Conservation (phyloP, 106 monocot species). For the Acorus gramineus region DNA sequence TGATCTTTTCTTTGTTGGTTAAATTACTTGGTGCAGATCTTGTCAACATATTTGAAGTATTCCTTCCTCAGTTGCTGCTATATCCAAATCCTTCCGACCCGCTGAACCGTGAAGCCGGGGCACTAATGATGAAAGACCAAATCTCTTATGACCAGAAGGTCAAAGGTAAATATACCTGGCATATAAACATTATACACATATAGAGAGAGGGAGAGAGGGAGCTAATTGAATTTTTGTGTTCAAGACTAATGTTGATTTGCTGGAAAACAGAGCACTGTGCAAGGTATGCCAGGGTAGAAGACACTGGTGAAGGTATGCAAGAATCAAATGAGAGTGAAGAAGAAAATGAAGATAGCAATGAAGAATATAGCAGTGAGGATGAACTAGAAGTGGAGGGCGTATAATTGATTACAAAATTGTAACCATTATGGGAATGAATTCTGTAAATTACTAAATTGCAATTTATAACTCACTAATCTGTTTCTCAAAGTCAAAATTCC, state of each 20-base stretch:
- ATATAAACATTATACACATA: background rate
- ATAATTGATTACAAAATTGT: too few species aligned
- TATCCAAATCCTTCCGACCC: constrained; percentile 33
- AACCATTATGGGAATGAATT: too few species aligned
- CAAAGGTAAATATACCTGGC: constrained; percentile 12
- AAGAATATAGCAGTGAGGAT: too few species aligned
- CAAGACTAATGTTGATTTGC: background rate
- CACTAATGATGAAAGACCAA: constrained; percentile 24
- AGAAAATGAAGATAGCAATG: too few species aligned
- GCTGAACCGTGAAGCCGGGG: constrained; percentile 27
- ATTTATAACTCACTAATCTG: too few species aligned
- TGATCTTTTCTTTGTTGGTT: background rate
- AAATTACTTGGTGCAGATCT: constrained; percentile 13
- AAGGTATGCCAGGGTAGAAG: constrained; percentile 8
- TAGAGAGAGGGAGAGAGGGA: background rate
- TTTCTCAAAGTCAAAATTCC: too few species aligned
- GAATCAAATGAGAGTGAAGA: too few species aligned
- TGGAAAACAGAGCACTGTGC: constrained; percentile 3
- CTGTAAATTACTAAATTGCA: too few species aligned
- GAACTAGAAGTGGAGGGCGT: too few species aligned
- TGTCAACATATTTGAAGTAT: constrained; percentile 26
- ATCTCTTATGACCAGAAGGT: constrained; percentile 22
- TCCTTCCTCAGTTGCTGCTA: constrained; percentile 28
- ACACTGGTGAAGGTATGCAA: background rate
- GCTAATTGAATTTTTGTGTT: background rate